Evolutionary conservation across 768 basidiomycete genomes (phyloP).

Genomic region (Auricularia sp.): DNA sequence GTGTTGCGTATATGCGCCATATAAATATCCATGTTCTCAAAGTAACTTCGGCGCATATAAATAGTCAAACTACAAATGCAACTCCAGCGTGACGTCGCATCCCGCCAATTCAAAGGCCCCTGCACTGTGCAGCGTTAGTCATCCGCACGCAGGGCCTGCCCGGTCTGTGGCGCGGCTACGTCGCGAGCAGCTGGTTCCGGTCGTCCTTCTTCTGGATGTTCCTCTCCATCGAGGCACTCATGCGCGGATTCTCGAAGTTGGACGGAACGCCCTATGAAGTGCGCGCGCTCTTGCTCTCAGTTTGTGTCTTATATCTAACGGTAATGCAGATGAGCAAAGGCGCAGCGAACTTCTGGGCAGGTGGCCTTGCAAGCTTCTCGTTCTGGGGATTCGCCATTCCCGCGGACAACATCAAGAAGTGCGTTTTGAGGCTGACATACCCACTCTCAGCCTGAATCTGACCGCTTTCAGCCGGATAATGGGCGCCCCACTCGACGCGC

Average conservation of each 20-base stretch:
- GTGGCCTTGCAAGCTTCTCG: constrained; percentile 49
- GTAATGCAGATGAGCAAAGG: constrained; percentile 44
- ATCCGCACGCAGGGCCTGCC: constrained; percentile 46
- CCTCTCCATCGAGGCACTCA: constrained; percentile 57
- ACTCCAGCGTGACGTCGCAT: constrained; percentile 36
- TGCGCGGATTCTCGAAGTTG: constrained; percentile 46
- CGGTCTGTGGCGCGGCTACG: constrained; percentile 70
- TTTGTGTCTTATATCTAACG: not conserved
- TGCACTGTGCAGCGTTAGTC: constrained; percentile 58
- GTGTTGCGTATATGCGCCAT: constrained; percentile 16
- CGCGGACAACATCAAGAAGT: constrained; percentile 80
- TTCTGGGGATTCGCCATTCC: constrained; percentile 66
- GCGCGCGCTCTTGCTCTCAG: not conserved
- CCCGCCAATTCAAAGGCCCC: constrained; percentile 53
- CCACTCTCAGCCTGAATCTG: not conserved
- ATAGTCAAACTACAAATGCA: constrained; percentile 65
- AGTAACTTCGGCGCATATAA: not conserved
- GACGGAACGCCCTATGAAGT: constrained; percentile 55
- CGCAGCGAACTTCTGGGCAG: constrained; percentile 52
- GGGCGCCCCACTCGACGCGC: constrained; percentile 33
- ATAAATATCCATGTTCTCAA: not conserved
- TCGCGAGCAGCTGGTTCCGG: constrained; percentile 60
- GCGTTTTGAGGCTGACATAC: constrained; percentile 13
- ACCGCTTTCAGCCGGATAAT: constrained; percentile 47
- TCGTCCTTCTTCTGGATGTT: constrained; percentile 77